Base-by-base conservation (phyloP, 1,284 basidiomycete species). In the Lignosus rhinocerotis region DNA sequence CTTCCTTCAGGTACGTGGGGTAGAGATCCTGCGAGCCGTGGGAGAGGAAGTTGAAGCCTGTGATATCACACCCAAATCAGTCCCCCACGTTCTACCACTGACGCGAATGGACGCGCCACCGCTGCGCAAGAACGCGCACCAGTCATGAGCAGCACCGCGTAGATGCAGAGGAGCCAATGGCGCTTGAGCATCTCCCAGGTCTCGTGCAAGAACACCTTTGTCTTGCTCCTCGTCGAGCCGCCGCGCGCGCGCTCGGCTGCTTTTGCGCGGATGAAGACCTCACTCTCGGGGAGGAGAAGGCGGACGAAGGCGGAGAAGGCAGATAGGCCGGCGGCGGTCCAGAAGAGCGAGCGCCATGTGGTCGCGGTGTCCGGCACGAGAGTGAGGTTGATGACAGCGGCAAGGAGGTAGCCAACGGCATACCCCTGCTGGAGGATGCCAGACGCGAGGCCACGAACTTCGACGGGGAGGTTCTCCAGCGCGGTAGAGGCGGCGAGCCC, bases 1-100 rank as follows among this genome's bases (percentile, higher is more conserved):
- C 80, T 1, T 70, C 72, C 62, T 84, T 73, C 50, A 96, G 78
- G 72, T 93, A 94, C 3, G 88, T 93, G 21, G 93, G 92, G 77
- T 90, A 92, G 33, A 92, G 67, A 73, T 92, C 90, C 78, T 92
- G 92, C 58, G 90, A 92, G 14, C 92, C 92, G 73, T 95, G 93
- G 4, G 90, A 92, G 62, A 96, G 79, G 80, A 98, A 98, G 79
- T 96, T 97, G 83, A 97, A 94, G 7, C 90, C 89, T 84, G 70
- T 60, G 53, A 53, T 21, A 53, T 52, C 36, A 45, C 25, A 33
- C 14, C 53, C 21, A 19, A 55, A 53, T 62, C 42, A 64, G 59
- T 33, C 31, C 31, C 45, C 25, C 21, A 31, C 36, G 41, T 21
- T 6, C 30, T 11, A 32, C 17, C 36, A 36, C 25, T 41, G 33